Conservation (phyloP, 768 basidiomycete genomes). For the Sarcodon sp. region DNA sequence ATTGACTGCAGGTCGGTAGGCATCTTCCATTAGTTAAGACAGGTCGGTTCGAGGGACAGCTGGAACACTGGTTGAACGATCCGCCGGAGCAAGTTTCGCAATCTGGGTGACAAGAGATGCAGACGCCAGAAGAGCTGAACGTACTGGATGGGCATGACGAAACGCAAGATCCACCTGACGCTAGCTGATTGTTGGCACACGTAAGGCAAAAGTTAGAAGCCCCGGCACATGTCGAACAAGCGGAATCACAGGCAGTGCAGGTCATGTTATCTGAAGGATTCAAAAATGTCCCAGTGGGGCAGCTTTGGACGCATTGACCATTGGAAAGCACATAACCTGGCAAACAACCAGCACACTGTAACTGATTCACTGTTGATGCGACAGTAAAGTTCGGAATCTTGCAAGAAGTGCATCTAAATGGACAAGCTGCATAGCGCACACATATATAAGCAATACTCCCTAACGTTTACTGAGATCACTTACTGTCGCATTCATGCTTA, state of each 20-base stretch:
- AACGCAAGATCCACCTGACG: slow-evolving; percentile 63
- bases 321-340: slow-evolving; percentile 63
- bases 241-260: slow-evolving; percentile 56
- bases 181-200: slow-evolving; percentile 54
- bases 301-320: slow-evolving; percentile 56
- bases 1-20: slow-evolving; percentile 61
- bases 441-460: not conserved
- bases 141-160: slow-evolving; percentile 61
- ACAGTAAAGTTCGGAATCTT: slow-evolving; percentile 58
- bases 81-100: slow-evolving; percentile 75
- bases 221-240: slow-evolving; percentile 62
- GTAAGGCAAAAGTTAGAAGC: slow-evolving; percentile 61
- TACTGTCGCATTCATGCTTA: slow-evolving; percentile 78
- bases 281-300: slow-evolving; percentile 64
- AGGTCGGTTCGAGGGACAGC: slow-evolving; percentile 54
- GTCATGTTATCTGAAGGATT: slow-evolving; percentile 61
- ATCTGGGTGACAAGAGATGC: slow-evolving; percentile 74
- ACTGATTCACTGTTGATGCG: slow-evolving; percentile 48
- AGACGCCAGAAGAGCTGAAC: slow-evolving; percentile 52
- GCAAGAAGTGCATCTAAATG: slow-evolving; percentile 72
- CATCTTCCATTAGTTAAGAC: slow-evolving; percentile 69
- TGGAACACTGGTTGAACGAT: slow-evolving; percentile 67
- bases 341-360: slow-evolving; percentile 69
- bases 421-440: slow-evolving; percentile 43
- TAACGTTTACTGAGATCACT: slow-evolving; percentile 15